phyloP scores from a whole-genome alignment of 2,329 filamentous ascomycete species.

The Stagonosporopsis rhizophila region DNA sequence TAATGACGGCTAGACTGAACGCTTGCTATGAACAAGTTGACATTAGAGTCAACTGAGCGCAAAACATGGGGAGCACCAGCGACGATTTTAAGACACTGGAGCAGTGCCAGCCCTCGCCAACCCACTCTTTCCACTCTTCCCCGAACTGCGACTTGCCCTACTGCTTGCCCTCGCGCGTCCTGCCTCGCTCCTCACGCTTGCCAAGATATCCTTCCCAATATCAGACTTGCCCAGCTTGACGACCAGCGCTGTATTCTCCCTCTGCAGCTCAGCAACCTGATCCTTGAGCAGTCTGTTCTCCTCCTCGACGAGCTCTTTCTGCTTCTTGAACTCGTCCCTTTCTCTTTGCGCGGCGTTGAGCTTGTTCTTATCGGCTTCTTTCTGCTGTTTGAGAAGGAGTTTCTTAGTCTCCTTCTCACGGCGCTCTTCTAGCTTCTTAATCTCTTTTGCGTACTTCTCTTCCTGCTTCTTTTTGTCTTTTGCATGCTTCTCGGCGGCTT shows the following conservation, averaged over 20 bases:
- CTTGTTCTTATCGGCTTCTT: constrained; percentile 64
- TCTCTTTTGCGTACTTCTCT: constrained; percentile 51
- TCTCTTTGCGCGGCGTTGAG: constrained; percentile 57
- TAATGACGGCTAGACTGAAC: not conserved
- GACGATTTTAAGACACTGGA: not conserved
- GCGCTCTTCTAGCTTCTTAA: constrained; percentile 71
- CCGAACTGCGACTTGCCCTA: constrained; percentile 33
- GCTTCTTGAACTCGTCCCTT: constrained; percentile 54
- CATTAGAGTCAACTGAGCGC: not conserved
- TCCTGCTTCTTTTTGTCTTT: constrained; percentile 58
- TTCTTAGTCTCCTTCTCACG: constrained; percentile 69
- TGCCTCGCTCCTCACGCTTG: constrained; percentile 37
- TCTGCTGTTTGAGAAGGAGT: constrained; percentile 68
- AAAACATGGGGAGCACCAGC: not conserved
- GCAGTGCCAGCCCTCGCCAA: constrained; percentile 24
- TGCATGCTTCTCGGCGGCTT: constrained; percentile 69
- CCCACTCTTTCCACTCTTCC: constrained; percentile 14
- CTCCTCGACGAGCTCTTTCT: constrained; percentile 55
- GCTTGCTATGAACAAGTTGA: not conserved
- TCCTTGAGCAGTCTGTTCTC: constrained; percentile 60
- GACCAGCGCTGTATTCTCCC: constrained; percentile 63
- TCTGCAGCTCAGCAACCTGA: constrained; percentile 63
- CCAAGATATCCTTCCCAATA: constrained; percentile 41
- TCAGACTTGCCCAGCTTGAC: constrained; percentile 53
- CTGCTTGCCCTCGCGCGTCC: constrained; percentile 37